Base-by-base conservation (phyloP, 163 green algal species). In the Chlamydomonas reinhardtii region DNA sequence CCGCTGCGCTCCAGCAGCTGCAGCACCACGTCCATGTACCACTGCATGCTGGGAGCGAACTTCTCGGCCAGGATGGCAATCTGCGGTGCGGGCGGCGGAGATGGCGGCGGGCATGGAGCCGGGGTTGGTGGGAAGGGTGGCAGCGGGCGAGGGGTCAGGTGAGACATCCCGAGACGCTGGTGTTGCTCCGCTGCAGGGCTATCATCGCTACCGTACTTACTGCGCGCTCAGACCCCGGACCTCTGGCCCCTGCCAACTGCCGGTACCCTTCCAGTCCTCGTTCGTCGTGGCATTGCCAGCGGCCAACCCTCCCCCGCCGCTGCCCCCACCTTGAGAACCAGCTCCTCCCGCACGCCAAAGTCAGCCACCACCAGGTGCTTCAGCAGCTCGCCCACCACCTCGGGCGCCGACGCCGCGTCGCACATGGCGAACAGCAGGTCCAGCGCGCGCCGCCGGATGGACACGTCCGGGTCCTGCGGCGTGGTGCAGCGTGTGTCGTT, bases 331-430 rank as follows among this genome's bases (percentile, higher is more conserved):
- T 99, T 99, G 39, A 99, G 94, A 61, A 98, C 96, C 79, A 99
- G 92, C 94, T 99, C 97, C 88, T 99, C 97, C 1, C 96, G 91
- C 87, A 99, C 97, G 25, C 80, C 86, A 85, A 98, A 98, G 90
- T 99, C 97, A 2, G 96, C 96, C 80, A 76, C 43, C 37, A 91
- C 83, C 70, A 96, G 87, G 82, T 95, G 94, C 25, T 90, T 85
- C 19, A 99, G 92, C 86, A 99, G 95, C 93, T 99, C 93, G 9
- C 93, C 94, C 54, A 98, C 95, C 54, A 98, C 92, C 20, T 93
- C 56, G 39, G 82, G 59, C 11, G 92, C 92, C 71, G 92, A 94
- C 48, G 34, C 69, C 24, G 71, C 69, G 90, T 97, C 94, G 87
- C 94, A 97, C 94, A 97, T 94, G 61, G 91, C 90, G 88, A 95